phyloP scores from a whole-genome alignment of 2,329 filamentous ascomycete species.

The Tolypocladium album region DNA sequence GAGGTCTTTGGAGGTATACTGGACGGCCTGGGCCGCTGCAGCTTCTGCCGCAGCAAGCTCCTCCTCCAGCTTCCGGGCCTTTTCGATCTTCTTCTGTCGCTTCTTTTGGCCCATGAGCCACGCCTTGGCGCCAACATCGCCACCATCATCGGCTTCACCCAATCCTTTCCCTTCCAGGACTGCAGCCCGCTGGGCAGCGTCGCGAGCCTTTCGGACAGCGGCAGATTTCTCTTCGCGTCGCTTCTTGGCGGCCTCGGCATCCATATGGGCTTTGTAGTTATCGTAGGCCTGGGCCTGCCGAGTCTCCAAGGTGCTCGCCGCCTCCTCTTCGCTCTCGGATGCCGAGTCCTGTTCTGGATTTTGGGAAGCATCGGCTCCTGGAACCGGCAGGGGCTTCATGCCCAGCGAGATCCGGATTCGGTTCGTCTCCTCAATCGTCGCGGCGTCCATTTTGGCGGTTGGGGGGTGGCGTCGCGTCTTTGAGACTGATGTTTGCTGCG shows the following conservation, averaged over 20 bases:
- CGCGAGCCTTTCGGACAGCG: constrained; percentile 77
- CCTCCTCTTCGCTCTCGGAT: constrained; percentile 54
- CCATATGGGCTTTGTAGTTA: constrained; percentile 56
- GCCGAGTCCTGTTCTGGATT: constrained; percentile 35
- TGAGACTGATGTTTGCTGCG: background rate
- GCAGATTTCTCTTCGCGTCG: constrained; percentile 72
- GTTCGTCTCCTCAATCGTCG: constrained; percentile 88
- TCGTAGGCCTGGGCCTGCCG: constrained; percentile 62
- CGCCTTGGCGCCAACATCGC: constrained; percentile 63
- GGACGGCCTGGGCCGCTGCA: constrained; percentile 45
- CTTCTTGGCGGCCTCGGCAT: constrained; percentile 66
- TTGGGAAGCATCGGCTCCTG: constrained; percentile 42
- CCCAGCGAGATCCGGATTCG: constrained; percentile 82
- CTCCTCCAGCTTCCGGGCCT: constrained; percentile 59
- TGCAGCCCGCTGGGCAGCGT: constrained; percentile 65
- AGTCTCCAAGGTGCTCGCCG: constrained; percentile 73
- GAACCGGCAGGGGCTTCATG: constrained; percentile 79
- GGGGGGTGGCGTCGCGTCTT: background rate
- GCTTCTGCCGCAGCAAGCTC: constrained; percentile 70
- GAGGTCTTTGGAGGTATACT: constrained; percentile 79
- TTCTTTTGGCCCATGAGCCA: constrained; percentile 91
- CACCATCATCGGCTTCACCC: constrained; percentile 60
- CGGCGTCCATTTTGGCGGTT: constrained; percentile 41
- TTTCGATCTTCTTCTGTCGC: constrained; percentile 81
- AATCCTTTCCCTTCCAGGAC: constrained; percentile 75